Evolutionary conservation across 805 yeast species (phyloP).

Genomic region (Saturnispora sekii): DNA sequence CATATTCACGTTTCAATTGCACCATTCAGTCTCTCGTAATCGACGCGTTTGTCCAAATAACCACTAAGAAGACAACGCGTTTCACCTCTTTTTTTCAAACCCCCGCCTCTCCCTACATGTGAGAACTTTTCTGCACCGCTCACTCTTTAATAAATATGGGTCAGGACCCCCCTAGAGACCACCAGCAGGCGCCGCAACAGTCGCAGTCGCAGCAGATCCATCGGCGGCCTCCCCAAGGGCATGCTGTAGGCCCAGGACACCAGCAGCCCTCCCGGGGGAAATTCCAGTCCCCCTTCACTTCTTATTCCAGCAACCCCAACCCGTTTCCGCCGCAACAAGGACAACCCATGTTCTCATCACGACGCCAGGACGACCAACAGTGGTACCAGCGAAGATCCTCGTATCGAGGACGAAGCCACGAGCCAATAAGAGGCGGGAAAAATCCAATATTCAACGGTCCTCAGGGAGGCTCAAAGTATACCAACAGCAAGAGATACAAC

Average conservation of each 20-base stretch:
- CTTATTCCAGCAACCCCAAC: conserved; percentile 15
- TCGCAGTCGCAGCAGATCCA: no score
- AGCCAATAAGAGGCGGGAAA: no score
- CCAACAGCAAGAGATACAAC: background rate
- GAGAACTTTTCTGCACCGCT: no score
- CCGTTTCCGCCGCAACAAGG: conserved; percentile 25
- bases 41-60: background rate
- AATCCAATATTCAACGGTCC: no score
- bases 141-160: no score
- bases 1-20: background rate
- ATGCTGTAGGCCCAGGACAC: background rate
- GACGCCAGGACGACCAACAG: conserved; percentile 5
- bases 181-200: no score
- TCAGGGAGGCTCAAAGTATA: background rate
- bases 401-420: no score
- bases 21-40: background rate
- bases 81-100: background rate
- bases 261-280: conserved; percentile 18
- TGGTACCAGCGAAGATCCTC: background rate
- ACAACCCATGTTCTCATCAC: conserved; percentile 9
- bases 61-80: background rate
- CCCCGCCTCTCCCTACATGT: no score
- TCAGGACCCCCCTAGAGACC: no score
- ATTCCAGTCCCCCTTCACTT: conserved; percentile 13
- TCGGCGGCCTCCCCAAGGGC: no score